These are phyloP conservation scores for Candida ascalaphidarum DNA, from an alignment of 805 yeast species.

Conservation along the genomic window DNA sequence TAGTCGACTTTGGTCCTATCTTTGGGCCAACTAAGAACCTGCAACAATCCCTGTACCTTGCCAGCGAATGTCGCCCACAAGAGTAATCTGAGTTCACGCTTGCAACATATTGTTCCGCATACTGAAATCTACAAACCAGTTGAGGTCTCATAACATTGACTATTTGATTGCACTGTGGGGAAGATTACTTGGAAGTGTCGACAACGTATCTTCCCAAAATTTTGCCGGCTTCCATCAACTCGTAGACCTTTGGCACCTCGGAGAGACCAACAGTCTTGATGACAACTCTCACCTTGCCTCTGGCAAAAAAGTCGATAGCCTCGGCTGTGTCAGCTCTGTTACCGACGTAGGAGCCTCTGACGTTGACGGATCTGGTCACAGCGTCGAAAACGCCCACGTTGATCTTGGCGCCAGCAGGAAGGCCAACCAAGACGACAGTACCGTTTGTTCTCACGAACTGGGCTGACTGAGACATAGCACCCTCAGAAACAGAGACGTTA, in stretches of 20 bases:
- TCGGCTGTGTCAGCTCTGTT: conserved; percentile 39
- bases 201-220: conserved; percentile 38
- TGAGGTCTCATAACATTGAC: too few species aligned
- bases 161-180: too few species aligned
- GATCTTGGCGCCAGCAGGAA: conserved; percentile 38
- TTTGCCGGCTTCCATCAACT: conserved; percentile 33
- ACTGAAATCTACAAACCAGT: too few species aligned
- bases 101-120: too few species aligned
- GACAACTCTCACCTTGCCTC: conserved; percentile 36
- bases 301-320: conserved; percentile 35
- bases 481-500: conserved; percentile 45
- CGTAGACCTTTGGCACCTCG: conserved; percentile 29
- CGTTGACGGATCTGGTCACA: conserved; percentile 30
- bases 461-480: conserved; percentile 39
- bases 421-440: conserved; percentile 36
- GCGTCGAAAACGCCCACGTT: conserved; percentile 29
- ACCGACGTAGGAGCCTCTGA: conserved; percentile 37
- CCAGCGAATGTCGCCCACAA: too few species aligned
- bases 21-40: too few species aligned
- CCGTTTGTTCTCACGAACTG: conserved; percentile 28
- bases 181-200: conserved; percentile 30
- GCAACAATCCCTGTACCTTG: too few species aligned
- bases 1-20: too few species aligned
- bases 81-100: too few species aligned
- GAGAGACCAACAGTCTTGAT: conserved; percentile 33